Conservation (phyloP, 1,139 yeast genomes). For the Candida dubliniensis region DNA sequence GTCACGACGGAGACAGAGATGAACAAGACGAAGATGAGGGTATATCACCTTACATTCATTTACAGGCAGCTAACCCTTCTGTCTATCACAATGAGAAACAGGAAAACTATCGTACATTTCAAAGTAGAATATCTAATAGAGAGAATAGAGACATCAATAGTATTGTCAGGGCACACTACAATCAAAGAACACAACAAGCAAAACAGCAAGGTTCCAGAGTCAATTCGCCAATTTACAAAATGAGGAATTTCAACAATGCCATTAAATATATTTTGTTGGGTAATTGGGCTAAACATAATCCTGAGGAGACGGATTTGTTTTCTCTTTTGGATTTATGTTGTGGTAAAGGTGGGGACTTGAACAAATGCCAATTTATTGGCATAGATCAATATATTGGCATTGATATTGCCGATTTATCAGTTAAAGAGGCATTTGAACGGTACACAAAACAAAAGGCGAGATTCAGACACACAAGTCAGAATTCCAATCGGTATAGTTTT, state of each 20-base stretch:
- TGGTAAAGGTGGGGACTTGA: constrained; percentile 97
- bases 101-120: constrained; percentile 37
- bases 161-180: constrained; percentile 80
- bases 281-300: constrained; percentile 52
- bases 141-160: constrained; percentile 47
- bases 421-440: constrained; percentile 79
- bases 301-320: constrained; percentile 47
- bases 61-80: constrained; percentile 34
- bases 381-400: constrained; percentile 82
- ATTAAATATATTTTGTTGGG: constrained; percentile 85
- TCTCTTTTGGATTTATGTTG: constrained; percentile 81
- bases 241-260: constrained; percentile 88
- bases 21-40: constrained; percentile 13
- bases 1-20: constrained; percentile 7
- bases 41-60: constrained; percentile 32
- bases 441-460: constrained; percentile 50
- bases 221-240: constrained; percentile 78
- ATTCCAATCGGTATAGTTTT: constrained; percentile 50
- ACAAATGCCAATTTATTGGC: constrained; percentile 78
- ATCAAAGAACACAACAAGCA: constrained; percentile 75
- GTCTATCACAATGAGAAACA: constrained; percentile 11
- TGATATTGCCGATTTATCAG: constrained; percentile 87
- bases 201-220: constrained; percentile 61
- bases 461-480: constrained; percentile 36
- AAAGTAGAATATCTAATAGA: constrained; percentile 37